Evolutionary conservation across 202 grass and related monocot genomes (phyloP).

Genomic region (Musa balbisiana): DNA sequence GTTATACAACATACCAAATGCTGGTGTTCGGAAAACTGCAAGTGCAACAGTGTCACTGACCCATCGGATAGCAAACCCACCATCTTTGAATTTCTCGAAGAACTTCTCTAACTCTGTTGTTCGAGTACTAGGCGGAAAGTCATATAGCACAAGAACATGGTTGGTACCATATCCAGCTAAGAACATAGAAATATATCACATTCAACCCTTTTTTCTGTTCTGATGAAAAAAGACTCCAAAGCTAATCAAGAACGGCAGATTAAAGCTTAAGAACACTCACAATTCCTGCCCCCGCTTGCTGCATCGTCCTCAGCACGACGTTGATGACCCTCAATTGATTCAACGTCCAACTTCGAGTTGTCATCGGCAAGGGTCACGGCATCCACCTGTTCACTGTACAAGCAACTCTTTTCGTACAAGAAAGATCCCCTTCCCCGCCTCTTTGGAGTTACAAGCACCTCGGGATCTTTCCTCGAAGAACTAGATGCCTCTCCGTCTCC

Average conservation of each 20-base stretch:
- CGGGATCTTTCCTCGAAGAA: conserved; percentile 31
- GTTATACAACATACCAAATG: conserved; percentile 51
- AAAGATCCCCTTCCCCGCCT: conserved; percentile 84
- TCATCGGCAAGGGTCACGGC: conserved; percentile 31
- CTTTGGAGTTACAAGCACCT: conserved; percentile 40
- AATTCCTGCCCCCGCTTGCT: conserved; percentile 11
- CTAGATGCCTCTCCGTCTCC: conserved; percentile 29
- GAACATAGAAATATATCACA: conserved; percentile 34
- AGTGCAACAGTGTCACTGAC: conserved; percentile 74
- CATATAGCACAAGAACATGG: conserved; percentile 70
- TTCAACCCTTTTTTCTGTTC: conserved; percentile 9
- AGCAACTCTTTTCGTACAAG: conserved; percentile 70
- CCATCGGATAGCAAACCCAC: conserved; percentile 66
- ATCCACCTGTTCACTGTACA: conserved; percentile 74
- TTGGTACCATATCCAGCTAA: conserved; percentile 44
- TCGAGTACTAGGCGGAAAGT: conserved; percentile 46
- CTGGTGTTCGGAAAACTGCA: conserved; percentile 64
- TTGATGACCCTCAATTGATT: conserved; percentile 9
- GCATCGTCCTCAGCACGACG: conserved; percentile 23
- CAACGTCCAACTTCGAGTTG: conserved; percentile 22
- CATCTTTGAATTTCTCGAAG: conserved; percentile 61
- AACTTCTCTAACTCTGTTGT: conserved; percentile 67
- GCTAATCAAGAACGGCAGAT: not conserved
- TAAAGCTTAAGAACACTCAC: conserved; percentile 8
- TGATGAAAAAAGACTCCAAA: not conserved